Base-by-base conservation (phyloP, 495 filamentous ascomycete species). In the Penicillium argentinense region DNA sequence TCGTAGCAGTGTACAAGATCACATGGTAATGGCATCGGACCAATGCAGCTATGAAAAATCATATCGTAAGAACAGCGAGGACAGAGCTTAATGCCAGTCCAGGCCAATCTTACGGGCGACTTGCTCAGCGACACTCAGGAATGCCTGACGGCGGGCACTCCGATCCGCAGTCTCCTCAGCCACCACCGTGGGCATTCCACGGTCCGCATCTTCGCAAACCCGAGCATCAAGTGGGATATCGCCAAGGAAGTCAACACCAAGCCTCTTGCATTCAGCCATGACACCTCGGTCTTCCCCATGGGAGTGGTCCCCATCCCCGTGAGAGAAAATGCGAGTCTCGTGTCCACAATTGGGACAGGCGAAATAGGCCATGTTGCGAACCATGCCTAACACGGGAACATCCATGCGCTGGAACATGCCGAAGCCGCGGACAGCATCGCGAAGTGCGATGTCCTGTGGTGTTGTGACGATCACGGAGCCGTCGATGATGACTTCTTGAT, bases 331-430 rank as follows among this genome's bases (percentile, higher is more conserved):
- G 28, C 80, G 77, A n/a, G 88, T 91, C 29, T 80, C 71, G 4
- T 78, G 74, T 4, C 75, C 72, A 51, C 93, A 98, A 39, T 83
- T 72, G 0, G 91, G 89, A 54, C 93, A 97, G 1, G 67, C 74
- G 55, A 96, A 97, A 18, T 86, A 75, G 3, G 83, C 85, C 93
- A 99, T 99, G 54, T 99, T 99, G 59, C 92, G 86, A 38, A 97
- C 85, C 76, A 97, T 85, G n/a, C 93, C 93, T 18, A 97, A 69
- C 24, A 96, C 83, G 16, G 82, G 82, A 0, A 87, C 81, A 26
- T 82, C 66, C 45, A 92, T 85, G 54, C 88, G 92, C 51, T 81
- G 77, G 63, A 97, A 97, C 86, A 99, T 91, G 40, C 86, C 85
- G 27, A 96, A 81, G 0, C 93, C 93, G 54, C 89, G 87, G 0